Base-by-base conservation (phyloP, 768 basidiomycete species). In the Scleroderma bovista region DNA sequence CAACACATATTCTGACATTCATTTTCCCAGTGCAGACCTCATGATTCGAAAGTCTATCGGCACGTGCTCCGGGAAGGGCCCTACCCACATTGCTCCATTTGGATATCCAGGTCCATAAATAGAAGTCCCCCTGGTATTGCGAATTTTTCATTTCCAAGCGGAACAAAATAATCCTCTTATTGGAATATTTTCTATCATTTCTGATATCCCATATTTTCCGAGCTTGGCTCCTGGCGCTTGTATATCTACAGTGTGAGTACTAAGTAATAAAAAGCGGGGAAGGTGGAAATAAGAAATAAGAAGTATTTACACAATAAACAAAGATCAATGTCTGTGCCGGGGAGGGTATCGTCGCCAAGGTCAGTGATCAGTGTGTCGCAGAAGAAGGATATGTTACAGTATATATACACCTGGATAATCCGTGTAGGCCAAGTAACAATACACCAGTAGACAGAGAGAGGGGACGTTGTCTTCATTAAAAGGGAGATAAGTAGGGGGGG, bases 401-500 rank as follows among this genome's bases (percentile, higher is more conserved):
- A 45, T 45, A 45, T 45, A 45, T 45, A 45, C 44, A 45, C 31
- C 44, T 45, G 12, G 20, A 42, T 42, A 26, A 42, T 40, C 48
- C 38, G 19, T 45, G 44, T 24, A 16, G 9, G 33, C 20, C 39
- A 32, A 43, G 26, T 49, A 50, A 24, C 41, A 43, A 50, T 50
- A 50, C 49, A 50, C 40, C 36, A 20, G 42, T 50, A 44, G 32
- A 6, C 11, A 32, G 3, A 45, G 31, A 45, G 29, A 45, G 6
- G 39, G 22, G 22, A 19, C 44, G 29, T 45, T 33, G 44, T 36
- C 34, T 36, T 13, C 34, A 36, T 6, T 36, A n/a, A 42, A 22
- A 59, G 61, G 64, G 60, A 61, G 26, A 39, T 49, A 53, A 32
- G 53, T 37, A 51, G 33, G 26, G 15, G 38, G 45, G 13, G 51